Evolutionary conservation across 345 rosid genomes (phyloP).

Genomic region (Cardamine occulta): DNA sequence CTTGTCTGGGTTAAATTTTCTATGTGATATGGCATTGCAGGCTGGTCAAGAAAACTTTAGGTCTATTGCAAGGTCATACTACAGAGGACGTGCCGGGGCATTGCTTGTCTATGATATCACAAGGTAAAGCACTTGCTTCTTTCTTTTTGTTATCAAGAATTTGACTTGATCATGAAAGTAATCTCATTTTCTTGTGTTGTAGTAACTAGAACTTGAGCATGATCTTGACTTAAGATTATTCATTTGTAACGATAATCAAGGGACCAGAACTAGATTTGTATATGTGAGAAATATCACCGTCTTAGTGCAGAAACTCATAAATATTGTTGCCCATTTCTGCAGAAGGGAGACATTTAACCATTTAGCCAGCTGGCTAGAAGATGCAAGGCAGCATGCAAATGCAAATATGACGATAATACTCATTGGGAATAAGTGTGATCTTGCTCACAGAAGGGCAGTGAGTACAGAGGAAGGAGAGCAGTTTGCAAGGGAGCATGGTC

Average conservation of each 20-base stretch:
- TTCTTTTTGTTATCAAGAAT: neutral
- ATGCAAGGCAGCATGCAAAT: conserved; percentile 93
- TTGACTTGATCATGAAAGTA: conserved; percentile 17
- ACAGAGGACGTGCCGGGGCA: conserved; percentile 95
- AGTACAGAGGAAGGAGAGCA: conserved; percentile 93
- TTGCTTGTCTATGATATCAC: conserved; percentile 97
- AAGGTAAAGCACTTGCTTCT: conserved; percentile 48
- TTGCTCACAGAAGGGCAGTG: conserved; percentile 87
- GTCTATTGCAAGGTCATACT: conserved; percentile 93
- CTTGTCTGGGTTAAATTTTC: neutral
- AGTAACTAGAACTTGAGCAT: neutral
- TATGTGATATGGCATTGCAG: conserved; percentile 45
- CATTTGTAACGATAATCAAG: neutral
- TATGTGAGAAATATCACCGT: neutral
- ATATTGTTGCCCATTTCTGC: conserved; percentile 4
- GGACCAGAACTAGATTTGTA: conserved; percentile 18
- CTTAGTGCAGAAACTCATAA: neutral
- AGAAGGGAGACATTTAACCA: conserved; percentile 96
- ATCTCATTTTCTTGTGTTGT: neutral
- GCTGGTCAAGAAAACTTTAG: conserved; percentile 98
- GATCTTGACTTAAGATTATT: neutral
- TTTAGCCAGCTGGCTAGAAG: conserved; percentile 93
- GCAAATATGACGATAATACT: conserved; percentile 93
- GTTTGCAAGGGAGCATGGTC: conserved; percentile 90
- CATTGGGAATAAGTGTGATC: conserved; percentile 90